Evolutionary conservation across 768 basidiomycete species (phyloP).

Genomic region (Clitopilus passeckerianus): DNA sequence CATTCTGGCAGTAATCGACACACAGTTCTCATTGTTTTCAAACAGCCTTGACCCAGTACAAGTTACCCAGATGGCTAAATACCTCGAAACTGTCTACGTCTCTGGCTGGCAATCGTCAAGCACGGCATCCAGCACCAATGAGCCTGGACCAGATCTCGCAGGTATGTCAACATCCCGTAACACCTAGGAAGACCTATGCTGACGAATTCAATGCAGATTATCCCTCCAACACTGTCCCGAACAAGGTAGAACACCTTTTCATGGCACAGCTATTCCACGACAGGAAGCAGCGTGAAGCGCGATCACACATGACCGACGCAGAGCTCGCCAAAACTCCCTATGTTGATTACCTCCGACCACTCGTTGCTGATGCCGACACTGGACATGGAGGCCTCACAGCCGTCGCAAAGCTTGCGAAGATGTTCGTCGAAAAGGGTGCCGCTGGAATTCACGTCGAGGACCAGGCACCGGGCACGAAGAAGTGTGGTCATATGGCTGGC

Average conservation of each 20-base stretch:
- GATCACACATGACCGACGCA: constrained; percentile 62
- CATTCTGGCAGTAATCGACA: neutral
- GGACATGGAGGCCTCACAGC: constrained; percentile 98
- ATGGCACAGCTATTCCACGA: constrained; percentile 99
- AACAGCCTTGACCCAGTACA: constrained; percentile 93
- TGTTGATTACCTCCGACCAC: constrained; percentile 89
- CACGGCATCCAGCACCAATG: constrained; percentile 89
- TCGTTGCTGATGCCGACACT: constrained; percentile 97
- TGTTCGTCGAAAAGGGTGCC: constrained; percentile 98
- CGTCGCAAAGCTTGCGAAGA: constrained; percentile 96
- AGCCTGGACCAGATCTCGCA: constrained; percentile 98
- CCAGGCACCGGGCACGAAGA: constrained; percentile 96
- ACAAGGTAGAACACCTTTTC: constrained; percentile 98
- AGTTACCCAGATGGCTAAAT: constrained; percentile 97
- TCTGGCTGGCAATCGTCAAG: constrained; percentile 96
- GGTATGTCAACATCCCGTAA: constrained; percentile 40
- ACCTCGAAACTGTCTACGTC: constrained; percentile 97
- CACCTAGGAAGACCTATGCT: neutral
- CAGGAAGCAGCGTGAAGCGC: constrained; percentile 87
- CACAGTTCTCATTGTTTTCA: neutral
- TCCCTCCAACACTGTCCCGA: constrained; percentile 97
- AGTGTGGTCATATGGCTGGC: constrained; percentile 91
- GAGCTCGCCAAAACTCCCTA: constrained; percentile 66
- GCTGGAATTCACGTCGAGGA: constrained; percentile 98
- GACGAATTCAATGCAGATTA: constrained; percentile 59